phyloP scores from a whole-genome alignment of 129 eudicot genomes.

The Tagetes erecta region DNA sequence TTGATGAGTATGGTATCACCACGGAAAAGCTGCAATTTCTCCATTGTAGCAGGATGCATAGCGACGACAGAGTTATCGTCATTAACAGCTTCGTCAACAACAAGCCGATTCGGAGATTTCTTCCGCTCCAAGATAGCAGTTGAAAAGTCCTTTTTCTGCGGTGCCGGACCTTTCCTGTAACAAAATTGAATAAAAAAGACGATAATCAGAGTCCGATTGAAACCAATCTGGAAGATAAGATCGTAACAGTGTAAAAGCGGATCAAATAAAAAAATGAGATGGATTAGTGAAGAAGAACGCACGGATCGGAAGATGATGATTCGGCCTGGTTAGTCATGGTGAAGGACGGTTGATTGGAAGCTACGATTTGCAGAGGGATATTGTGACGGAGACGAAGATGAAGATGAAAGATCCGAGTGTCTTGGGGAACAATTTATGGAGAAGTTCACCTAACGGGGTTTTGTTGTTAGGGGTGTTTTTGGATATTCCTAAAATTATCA shows the following conservation, averaged over 20 bases:
- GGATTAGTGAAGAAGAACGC: slow-evolving; percentile 19
- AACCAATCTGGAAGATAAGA: not conserved
- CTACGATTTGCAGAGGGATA: slow-evolving; percentile 3
- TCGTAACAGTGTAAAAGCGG: not conserved
- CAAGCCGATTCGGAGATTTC: slow-evolving; percentile 64
- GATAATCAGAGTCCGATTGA: slow-evolving; percentile 11
- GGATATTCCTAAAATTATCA: not conserved
- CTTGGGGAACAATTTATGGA: slow-evolving; percentile 28
- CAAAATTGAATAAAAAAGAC: slow-evolving; percentile 10
- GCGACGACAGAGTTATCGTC: slow-evolving; percentile 72
- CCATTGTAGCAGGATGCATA: slow-evolving; percentile 71
- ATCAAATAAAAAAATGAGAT: not conserved
- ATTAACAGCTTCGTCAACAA: slow-evolving; percentile 72
- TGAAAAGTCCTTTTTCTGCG: slow-evolving; percentile 58
- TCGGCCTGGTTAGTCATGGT: slow-evolving; percentile 51
- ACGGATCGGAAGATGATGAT: slow-evolving; percentile 53
- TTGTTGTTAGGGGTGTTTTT: not conserved
- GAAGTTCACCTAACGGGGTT: slow-evolving; percentile 12
- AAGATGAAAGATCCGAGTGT: slow-evolving; percentile 21
- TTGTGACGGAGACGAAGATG: not conserved
- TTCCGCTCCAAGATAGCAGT: slow-evolving; percentile 79
- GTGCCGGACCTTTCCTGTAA: slow-evolving; percentile 45
- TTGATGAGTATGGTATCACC: slow-evolving; percentile 68
- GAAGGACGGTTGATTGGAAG: not conserved
- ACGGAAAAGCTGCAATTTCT: slow-evolving; percentile 69